Base-by-base conservation (phyloP, 1,284 basidiomycete genomes). In the Sphaerobolus stellatus region DNA sequence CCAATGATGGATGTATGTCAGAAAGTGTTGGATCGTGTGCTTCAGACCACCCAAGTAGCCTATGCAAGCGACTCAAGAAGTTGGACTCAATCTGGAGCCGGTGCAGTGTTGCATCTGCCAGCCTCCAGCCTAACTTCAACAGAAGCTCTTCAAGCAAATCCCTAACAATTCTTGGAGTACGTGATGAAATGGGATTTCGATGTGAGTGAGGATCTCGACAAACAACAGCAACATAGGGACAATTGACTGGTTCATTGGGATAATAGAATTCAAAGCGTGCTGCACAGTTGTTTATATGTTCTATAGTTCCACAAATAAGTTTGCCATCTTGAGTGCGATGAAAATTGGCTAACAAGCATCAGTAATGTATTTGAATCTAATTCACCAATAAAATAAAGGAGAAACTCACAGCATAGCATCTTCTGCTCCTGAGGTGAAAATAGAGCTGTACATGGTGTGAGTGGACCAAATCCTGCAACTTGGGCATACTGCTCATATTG, bases 81-180 rank as follows among this genome's bases (percentile, higher is more conserved):
- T 61, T 57, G 0, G 59, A 55, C 50, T 69, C 60, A 4, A 62
- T 47, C 29, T 65, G 31, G 0, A 70, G 44, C 1, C 47, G 59
- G 0, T 58, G 47, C 11, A 64, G 66, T n/a, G 64, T 70, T 27
- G 66, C 62, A 59, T 69, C 62, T 13, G 66, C 64, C 0, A 68
- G 53, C 31, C 50, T 48, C 66, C 64, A 68, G 16, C 53, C 56
- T 20, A 65, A 49, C 8, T 36, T 31, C 9, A 51, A 22, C 6
- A 65, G 53, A 4, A 63, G 27, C 0, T 25, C 31, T 0, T 46
- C 2, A 3, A 67, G 58, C 1, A 50, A 5, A 1, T 22, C 7
- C 0, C 50, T 8, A 6, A 62, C 30, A 1, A n/a, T 33, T 1
- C 22, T 43, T 2, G 60, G 60, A 3, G 31, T 60, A 4, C 61